phyloP scores from a whole-genome alignment of 768 basidiomycete species.

The Lentinula raphanica region DNA sequence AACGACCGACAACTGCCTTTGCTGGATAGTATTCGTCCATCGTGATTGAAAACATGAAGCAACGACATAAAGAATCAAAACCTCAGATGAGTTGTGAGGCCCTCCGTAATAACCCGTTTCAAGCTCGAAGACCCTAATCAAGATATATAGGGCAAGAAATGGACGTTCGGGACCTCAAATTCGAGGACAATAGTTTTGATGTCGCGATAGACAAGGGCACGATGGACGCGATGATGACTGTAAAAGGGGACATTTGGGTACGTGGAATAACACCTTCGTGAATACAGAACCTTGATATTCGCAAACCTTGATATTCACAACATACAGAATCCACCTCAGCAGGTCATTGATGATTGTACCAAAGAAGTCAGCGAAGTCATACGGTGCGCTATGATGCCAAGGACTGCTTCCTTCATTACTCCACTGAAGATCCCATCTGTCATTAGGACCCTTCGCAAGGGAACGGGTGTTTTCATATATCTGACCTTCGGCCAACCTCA shows the following conservation, averaged over 20 bases:
- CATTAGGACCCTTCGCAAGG: conserved; percentile 65
- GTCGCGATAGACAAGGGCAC: conserved; percentile 87
- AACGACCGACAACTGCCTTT: background rate
- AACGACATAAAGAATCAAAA: conserved; percentile 40
- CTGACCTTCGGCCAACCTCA: conserved; percentile 89
- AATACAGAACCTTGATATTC: no score
- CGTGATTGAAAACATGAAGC: conserved; percentile 69
- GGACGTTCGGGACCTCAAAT: conserved; percentile 69
- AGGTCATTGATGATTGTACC: conserved; percentile 65
- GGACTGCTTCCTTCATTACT: no score
- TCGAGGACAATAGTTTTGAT: conserved; percentile 61
- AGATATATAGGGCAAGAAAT: conserved; percentile 66
- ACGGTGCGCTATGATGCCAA: conserved; percentile 46
- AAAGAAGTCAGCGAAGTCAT: conserved; percentile 74
- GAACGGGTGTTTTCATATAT: conserved; percentile 64
- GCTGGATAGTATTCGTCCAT: conserved; percentile 62
- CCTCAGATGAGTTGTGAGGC: conserved; percentile 69
- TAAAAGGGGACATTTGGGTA: conserved; percentile 81
- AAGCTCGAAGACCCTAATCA: background rate
- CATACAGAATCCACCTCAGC: conserved; percentile 66
- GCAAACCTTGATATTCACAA: no score
- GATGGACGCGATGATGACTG: conserved; percentile 88
- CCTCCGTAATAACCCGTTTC: background rate
- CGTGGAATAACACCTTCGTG: conserved; percentile 15
- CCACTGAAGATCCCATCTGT: no score